Evolutionary conservation across 495 filamentous ascomycete species (phyloP), one percentile per base, ranked within the genome.

Genomic region (Penicillium coffeae): DNA sequence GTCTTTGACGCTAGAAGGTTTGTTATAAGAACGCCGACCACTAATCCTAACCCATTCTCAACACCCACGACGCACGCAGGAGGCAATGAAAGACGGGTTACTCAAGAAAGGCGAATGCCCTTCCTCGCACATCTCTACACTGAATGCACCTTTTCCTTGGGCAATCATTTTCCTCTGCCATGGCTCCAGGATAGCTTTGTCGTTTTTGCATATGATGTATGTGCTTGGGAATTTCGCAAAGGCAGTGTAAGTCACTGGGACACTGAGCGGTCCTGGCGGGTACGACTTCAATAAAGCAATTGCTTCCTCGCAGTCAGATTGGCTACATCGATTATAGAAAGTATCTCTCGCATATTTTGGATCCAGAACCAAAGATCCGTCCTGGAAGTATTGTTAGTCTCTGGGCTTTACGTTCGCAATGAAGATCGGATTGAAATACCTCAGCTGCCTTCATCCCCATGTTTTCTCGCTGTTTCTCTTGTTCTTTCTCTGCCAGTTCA

Each of bases 191-290:
- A 71, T 50, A 6, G 60, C 59, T n/a, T 47, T 20, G 21, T 73
- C 70, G 20, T 69, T 57, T 35, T 60, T 54, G 44, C 65, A 71
- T 18, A 62, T 54, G 15, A 70, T 56, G 46, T 69, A 71, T 13
- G 65, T 65, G 34, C 58, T 60, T 5, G 63, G 60, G 21, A 63
- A 62, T 33, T 60, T 62, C 1, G 38, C 25, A 21, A 55, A 66
- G 2, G 63, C 60, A 12, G 63, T 54, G 27, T 63, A 66, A 0
- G 63, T 66, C 0, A 50, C 63, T 8, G 63, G 63, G 9, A 66
- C 63, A 21, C 40, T 13, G 22, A 66, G 32, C 4, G 60, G 63
- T 2, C 52, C 63, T 0, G 37, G 2, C 0, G 63, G 63, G n/a
- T 57, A 63, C 13, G 63, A 59, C 8, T 60, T 60, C 3, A 66